phyloP scores from a whole-genome alignment of 2,329 filamentous ascomycete genomes.

The Didymella keratinophila region DNA sequence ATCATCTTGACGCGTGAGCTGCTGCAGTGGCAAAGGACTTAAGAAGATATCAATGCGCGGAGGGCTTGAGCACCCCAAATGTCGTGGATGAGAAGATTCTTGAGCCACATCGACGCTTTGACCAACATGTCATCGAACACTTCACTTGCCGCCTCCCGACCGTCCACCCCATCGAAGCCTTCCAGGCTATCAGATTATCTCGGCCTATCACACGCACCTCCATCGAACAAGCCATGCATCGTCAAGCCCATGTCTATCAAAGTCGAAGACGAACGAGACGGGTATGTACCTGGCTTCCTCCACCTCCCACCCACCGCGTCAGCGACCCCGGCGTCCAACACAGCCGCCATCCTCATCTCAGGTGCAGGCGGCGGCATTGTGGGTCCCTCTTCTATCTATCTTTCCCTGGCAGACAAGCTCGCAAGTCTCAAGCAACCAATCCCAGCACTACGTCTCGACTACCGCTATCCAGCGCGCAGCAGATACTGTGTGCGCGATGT shows the following conservation, averaged over 20 bases:
- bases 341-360: conserved; percentile 52
- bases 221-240: conserved; percentile 4
- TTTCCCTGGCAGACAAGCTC: conserved; percentile 54
- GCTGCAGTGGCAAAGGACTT: background rate
- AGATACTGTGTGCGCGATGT: conserved; percentile 51
- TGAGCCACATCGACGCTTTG: background rate
- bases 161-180: background rate
- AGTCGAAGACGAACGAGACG: conserved; percentile 25
- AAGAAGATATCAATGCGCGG: background rate
- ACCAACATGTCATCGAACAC: conserved; percentile 1
- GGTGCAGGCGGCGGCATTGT: conserved; percentile 52
- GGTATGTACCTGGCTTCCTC: conserved; percentile 27
- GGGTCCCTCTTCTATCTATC: conserved; percentile 54
- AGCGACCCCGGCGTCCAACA: conserved; percentile 38
- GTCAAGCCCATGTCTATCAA: conserved; percentile 23
- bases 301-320: conserved; percentile 22
- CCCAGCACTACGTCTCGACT: conserved; percentile 54
- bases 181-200: conserved; percentile 5
- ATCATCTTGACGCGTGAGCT: conserved; percentile 1
- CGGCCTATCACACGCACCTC: conserved; percentile 21
- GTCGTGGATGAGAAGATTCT: background rate
- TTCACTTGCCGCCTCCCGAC: background rate
- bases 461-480: conserved; percentile 48
- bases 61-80: background rate
- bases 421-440: conserved; percentile 48